Percentiles rank a stretch among this genome's conserved stretches.
Conservation (phyloP, 257 asterid genomes). For the Ilex aquifolium region DNA sequence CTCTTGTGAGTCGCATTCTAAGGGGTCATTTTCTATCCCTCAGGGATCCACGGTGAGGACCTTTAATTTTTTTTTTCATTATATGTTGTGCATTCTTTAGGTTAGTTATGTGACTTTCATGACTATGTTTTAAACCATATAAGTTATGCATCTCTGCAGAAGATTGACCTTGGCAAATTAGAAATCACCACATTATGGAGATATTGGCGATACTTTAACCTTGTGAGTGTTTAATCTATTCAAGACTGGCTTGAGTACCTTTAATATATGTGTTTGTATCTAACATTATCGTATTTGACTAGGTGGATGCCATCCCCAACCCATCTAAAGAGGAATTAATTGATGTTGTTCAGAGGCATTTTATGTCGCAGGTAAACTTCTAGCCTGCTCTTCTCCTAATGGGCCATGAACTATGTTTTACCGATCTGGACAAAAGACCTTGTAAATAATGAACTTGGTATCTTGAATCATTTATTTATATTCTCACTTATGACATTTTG, state of each 20-base stretch:
- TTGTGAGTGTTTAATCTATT: conserved; percentile 40
- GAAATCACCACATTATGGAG: conserved; percentile 87
- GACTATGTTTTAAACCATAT: background rate
- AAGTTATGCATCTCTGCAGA: conserved; percentile 21
- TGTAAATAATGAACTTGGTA: too few species aligned
- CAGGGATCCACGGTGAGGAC: conserved; percentile 48
- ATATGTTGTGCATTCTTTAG: background rate
- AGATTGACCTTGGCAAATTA: conserved; percentile 83
- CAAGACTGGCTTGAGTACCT: too few species aligned
- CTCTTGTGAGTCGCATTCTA: conserved; percentile 64
- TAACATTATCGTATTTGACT: background rate
- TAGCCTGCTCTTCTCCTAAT: background rate
- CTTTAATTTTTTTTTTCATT: too few species aligned
- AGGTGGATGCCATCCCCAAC: conserved; percentile 76
- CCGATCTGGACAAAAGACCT: too few species aligned
- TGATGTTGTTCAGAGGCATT: conserved; percentile 84
- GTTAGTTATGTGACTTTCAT: background rate
- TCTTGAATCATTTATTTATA: background rate
- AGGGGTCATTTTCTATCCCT: conserved; percentile 48
- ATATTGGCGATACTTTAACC: conserved; percentile 76
- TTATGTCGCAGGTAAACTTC: conserved; percentile 65
- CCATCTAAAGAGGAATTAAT: conserved; percentile 81
- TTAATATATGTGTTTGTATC: too few species aligned
- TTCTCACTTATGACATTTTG: background rate
- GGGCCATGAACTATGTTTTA: too few species aligned